phyloP scores from a whole-genome alignment of 345 rosid species.

The Trapa incisa region DNA sequence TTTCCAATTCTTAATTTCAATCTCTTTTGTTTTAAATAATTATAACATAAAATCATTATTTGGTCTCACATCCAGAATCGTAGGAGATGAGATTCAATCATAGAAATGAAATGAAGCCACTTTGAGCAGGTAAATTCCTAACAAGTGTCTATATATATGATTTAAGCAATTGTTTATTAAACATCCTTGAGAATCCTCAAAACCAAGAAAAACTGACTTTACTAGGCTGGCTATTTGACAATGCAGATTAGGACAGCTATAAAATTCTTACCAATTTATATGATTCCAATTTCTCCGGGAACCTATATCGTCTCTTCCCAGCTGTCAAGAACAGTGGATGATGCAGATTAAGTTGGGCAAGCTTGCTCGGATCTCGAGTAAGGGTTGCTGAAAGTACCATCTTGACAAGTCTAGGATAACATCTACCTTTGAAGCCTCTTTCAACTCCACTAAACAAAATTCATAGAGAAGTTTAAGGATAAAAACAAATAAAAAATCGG shows the following conservation, averaged over 20 bases:
- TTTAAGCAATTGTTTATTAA: neutral
- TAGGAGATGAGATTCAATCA: neutral
- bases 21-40: neutral
- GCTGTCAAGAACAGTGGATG: conserved; percentile 85
- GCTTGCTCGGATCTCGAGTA: conserved; percentile 96
- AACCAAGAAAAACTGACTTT: neutral
- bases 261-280: conserved; percentile 52
- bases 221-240: neutral
- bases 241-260: neutral
- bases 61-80: neutral
- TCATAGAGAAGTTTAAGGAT: neutral
- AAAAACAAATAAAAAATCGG: neutral
- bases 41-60: neutral
- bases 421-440: conserved; percentile 71
- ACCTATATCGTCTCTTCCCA: conserved; percentile 58
- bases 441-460: conserved; percentile 55
- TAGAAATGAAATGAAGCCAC: neutral
- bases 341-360: conserved; percentile 79
- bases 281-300: conserved; percentile 77
- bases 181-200: neutral
- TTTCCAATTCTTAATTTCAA: neutral
- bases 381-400: conserved; percentile 88
- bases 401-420: conserved; percentile 72
- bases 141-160: neutral
- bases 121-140: neutral